Percentiles rank a stretch among this genome's conserved stretches.
Evolutionary conservation across 169 alveolate genomes (phyloP).

Genomic region (Cryptosporidium canis): DNA sequence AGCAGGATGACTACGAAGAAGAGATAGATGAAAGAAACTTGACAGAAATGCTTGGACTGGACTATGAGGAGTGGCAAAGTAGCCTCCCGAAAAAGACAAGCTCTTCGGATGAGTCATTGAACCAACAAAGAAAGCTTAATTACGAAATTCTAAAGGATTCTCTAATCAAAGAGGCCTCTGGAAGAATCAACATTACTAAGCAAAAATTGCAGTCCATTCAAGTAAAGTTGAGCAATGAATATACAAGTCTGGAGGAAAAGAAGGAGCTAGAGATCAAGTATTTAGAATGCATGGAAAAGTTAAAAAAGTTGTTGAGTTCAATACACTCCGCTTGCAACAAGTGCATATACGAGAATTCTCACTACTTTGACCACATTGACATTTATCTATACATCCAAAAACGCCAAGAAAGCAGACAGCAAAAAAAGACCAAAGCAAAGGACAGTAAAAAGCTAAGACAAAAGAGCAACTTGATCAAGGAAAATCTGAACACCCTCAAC

Average conservation of each 20-base stretch:
- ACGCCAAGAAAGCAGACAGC: slow-evolving; percentile 25
- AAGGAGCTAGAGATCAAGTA: neutral
- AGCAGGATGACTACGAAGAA: slow-evolving; percentile 13
- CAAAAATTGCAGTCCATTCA: slow-evolving; percentile 17
- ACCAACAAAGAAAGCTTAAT: slow-evolving; percentile 20
- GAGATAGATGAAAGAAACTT: slow-evolving; percentile 39
- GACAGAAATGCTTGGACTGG: slow-evolving; percentile 32
- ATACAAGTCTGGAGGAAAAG: neutral
- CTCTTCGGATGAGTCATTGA: slow-evolving; percentile 20
- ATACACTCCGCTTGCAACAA: slow-evolving; percentile 39
- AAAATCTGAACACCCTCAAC: neutral
- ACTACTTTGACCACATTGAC: slow-evolving; percentile 48
- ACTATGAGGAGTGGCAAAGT: slow-evolving; percentile 49
- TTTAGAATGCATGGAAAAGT: neutral
- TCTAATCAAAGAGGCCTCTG: slow-evolving; percentile 49
- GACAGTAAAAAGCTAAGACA: neutral
- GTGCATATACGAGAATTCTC: slow-evolving; percentile 52
- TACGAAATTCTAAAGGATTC: slow-evolving; percentile 11
- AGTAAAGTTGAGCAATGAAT: neutral
- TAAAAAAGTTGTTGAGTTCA: slow-evolving; percentile 2
- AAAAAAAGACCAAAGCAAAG: neutral
- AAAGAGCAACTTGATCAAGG: neutral
- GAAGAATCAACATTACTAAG: slow-evolving; percentile 13
- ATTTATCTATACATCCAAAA: slow-evolving; percentile 26
- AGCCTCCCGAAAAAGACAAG: neutral